Evolutionary conservation across 371 early-diverging fungal species (phyloP), one percentile per base, ranked within the genome.

Genomic region (Rhizomucor pusillus): DNA sequence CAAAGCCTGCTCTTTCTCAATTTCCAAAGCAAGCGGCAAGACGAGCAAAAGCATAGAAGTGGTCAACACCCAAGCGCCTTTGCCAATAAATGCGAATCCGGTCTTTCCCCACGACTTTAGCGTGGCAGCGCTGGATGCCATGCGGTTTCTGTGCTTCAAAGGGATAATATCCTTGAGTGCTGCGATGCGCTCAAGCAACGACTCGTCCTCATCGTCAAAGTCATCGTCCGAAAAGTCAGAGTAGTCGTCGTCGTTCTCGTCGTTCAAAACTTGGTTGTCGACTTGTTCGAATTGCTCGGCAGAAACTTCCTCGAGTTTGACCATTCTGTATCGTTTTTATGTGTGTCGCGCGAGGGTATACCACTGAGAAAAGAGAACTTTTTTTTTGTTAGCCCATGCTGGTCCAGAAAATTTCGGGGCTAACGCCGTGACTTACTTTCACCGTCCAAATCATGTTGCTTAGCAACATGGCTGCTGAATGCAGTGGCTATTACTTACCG

Each of bases 121-220:
- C 9, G 78, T 70, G 13, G 79, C 69, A 20, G 75, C 73, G 33
- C 71, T 65, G 41, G 78, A 70, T 2, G 81, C 65, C 16, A 91
- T 56, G 24, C 77, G 66, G 50, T 75, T 73, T 62, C 90, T 86
- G 50, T 85, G 82, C 56, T 81, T 77, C 37, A 77, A 64, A 13
- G 91, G 90, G 49, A 91, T 79, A 50, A 90, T 87, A 53, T 90
- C 91, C 60, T 87, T 82, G 19, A 91, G 70, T 24, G 91, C 91
- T 44, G 70, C 69, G 46, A 91, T 59, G 47, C 91, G 84, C 54
- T 91, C 91, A 57, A 84, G 57, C 29, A 87, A 33, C 20, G 85
- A 79, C 58, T 87, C 87, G 34, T 87, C 85, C 25, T 77, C 72
- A 25, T 69, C 66, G 56, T 75, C 72, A 52, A 71, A 75, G 49